A percentile compares a stretch with the other conserved stretches of the same genome.
Conservation (phyloP, 352 stramenopile genomes). For the Pythium utonaiense region DNA sequence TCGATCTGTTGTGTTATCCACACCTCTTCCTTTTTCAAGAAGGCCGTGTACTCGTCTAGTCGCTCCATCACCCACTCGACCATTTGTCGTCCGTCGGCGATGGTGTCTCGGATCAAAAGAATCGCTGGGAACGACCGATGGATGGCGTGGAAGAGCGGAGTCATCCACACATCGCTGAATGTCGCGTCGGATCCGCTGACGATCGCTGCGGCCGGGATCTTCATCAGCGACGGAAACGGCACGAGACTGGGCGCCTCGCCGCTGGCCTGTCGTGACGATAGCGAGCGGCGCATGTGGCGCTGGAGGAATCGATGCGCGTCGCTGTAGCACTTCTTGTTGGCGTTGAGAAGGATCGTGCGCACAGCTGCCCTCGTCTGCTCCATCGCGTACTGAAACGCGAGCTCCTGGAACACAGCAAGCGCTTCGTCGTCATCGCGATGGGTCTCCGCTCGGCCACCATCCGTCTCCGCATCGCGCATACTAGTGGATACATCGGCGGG, state of each 20-base stretch:
- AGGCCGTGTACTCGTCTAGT: slow-evolving; percentile 36
- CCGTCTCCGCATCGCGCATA: too few species aligned
- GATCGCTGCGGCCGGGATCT: slow-evolving; percentile 39
- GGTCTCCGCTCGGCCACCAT: background rate
- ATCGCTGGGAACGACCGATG: slow-evolving; percentile 68
- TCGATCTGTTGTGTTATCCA: slow-evolving; percentile 60
- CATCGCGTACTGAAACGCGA: slow-evolving; percentile 62
- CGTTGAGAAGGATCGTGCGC: slow-evolving; percentile 53
- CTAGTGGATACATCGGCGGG: background rate
- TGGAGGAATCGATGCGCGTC: slow-evolving; percentile 63
- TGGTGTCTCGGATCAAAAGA: slow-evolving; percentile 49
- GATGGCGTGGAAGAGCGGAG: slow-evolving; percentile 60
- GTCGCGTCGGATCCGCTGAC: slow-evolving; percentile 69
- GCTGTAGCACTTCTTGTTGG: slow-evolving; percentile 67
- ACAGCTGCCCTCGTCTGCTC: slow-evolving; percentile 51
- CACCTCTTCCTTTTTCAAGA: slow-evolving; percentile 37
- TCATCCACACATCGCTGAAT: slow-evolving; percentile 73
- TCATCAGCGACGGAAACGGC: slow-evolving; percentile 21
- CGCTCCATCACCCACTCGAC: slow-evolving; percentile 65
- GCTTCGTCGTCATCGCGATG: slow-evolving; percentile 14
- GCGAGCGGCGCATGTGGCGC: slow-evolving; percentile 31
- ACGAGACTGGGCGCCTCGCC: slow-evolving; percentile 6
- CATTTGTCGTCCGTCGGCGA: slow-evolving; percentile 46
- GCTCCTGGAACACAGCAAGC: slow-evolving; percentile 39
- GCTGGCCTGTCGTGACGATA: background rate